Percentiles rank a stretch among this genome's conserved stretches.
Conservation (phyloP, 768 basidiomycete species). For the Phylloporus arenicola region DNA sequence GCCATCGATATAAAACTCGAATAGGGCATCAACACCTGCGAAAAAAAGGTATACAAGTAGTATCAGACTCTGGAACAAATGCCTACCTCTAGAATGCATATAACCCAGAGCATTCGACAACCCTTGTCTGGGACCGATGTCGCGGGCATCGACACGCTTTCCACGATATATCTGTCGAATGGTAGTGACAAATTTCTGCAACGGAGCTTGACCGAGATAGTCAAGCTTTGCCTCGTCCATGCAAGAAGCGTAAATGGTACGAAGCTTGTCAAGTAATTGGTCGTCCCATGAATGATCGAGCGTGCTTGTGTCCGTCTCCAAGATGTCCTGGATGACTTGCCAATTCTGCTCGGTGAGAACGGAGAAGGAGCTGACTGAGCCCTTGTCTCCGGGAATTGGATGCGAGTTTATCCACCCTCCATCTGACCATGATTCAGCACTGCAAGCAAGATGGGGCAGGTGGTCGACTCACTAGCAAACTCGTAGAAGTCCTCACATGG, state of each 20-base stretch:
- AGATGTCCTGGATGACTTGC: slow-evolving; percentile 66
- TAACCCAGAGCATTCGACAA: slow-evolving; percentile 81
- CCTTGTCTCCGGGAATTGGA: slow-evolving; percentile 84
- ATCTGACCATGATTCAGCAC: slow-evolving; percentile 38
- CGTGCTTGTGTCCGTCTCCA: slow-evolving; percentile 43
- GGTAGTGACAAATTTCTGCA: slow-evolving; percentile 60
- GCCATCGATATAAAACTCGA: slow-evolving; percentile 82
- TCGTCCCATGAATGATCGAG: slow-evolving; percentile 45
- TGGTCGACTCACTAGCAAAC: slow-evolving; percentile 69
- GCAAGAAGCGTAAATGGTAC: slow-evolving; percentile 75
- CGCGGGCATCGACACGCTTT: slow-evolving; percentile 37
- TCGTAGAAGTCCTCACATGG: slow-evolving; percentile 96
- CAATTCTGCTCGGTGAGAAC: slow-evolving; percentile 69
- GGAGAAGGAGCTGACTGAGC: slow-evolving; percentile 66
- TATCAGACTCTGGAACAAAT: background rate
- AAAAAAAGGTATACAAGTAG: background rate
- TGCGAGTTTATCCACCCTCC: slow-evolving; percentile 84
- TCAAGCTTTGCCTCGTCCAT: slow-evolving; percentile 74
- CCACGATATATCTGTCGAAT: slow-evolving; percentile 58
- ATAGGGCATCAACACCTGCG: slow-evolving; percentile 70
- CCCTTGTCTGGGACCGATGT: slow-evolving; percentile 40
- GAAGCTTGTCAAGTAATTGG: slow-evolving; percentile 58
- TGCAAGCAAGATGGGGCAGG: background rate
- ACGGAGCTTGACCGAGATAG: slow-evolving; percentile 62
- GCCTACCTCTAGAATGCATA: slow-evolving; percentile 77